These are phyloP conservation scores for Pseudogymnoascus sp. DNA, from an alignment of 2,329 filamentous ascomycete species.

Conservation along the genomic window DNA sequence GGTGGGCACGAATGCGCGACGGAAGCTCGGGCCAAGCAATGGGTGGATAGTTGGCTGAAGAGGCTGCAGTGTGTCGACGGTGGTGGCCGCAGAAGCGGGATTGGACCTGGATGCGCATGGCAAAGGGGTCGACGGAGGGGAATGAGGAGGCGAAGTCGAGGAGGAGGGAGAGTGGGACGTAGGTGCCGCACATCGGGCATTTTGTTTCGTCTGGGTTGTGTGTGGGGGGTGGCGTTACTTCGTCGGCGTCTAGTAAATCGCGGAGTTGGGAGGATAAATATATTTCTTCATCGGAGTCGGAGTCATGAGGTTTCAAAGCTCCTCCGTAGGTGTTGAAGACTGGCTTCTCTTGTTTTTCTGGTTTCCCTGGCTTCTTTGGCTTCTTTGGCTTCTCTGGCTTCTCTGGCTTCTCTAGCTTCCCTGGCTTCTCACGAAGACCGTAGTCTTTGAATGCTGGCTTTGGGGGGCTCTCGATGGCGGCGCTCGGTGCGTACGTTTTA, in stretches of 20 bases:
- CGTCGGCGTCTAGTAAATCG: not conserved
- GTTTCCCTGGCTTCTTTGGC: not conserved
- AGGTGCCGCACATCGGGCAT: not conserved
- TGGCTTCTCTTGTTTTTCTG: not conserved
- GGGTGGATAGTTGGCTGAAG: conserved; percentile 47
- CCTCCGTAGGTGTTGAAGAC: not conserved
- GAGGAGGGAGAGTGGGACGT: not conserved
- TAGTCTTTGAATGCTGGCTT: not conserved
- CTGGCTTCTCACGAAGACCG: not conserved
- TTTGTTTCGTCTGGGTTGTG: not conserved
- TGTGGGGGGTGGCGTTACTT: not conserved
- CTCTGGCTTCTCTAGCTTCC: not conserved
- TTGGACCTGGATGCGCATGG: not conserved
- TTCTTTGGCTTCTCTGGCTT: not conserved
- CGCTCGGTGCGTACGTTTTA: not conserved
- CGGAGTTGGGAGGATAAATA: not conserved
- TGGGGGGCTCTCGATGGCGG: not conserved
- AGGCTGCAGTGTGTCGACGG: not conserved
- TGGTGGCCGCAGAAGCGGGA: not conserved
- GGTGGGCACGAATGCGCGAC: conserved; percentile 48
- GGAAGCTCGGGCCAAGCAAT: conserved; percentile 62
- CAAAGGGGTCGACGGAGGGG: not conserved
- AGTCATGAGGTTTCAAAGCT: not conserved
- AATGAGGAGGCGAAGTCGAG: not conserved
- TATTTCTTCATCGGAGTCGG: not conserved